Base-by-base conservation (phyloP, 2,329 filamentous ascomycete genomes). In the Blastomyces percursus region DNA sequence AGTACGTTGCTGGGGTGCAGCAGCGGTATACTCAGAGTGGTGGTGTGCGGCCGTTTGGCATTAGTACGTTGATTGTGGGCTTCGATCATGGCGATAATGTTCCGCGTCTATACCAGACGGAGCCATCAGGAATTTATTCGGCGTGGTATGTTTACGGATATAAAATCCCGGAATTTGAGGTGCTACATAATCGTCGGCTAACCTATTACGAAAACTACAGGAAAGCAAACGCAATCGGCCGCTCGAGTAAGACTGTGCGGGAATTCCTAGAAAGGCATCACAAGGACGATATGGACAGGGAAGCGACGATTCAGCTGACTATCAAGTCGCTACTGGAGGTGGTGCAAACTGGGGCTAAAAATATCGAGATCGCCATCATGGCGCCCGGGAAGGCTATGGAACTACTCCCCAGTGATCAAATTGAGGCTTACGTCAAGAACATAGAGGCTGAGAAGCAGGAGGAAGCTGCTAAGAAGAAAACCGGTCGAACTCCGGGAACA, bases 371-470 rank as follows among this genome's bases (percentile, higher is more conserved):
- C 72, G 94, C 95, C 63, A 87, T 99, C 73, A 96, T 97, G 91
- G 90, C 91, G 8, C 92, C 94, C 7, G 92, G 91, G 60, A 91
- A 96, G 81, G 77, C 83, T 19, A 85, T 99, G 66, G 92, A 97
- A 81, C 92, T 96, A 86, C 84, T 99, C 69, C 90, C 91, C 2
- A 88, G 93, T 40, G 93, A 97, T 76, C 90, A 96, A 72, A 99
- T 99, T 72, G 94, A 99, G 82, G 85, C 85, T 70, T 96, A 96
- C 73, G 95, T 99, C 73, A 97, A 97, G 86, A 94, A 86, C 78
- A 99, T 99, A 76, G 96, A 99, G 82, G 89, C 92, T 71, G 95
- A 99, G 84, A 99, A 99, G 84, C 92, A 96, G 75, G 94, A 97
- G 77, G 94, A 99, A 81, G 93, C 93, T 30, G 91, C 90, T 50